phyloP scores from a whole-genome alignment of 768 basidiomycete genomes.

The Hemileccinum rubropunctum region DNA sequence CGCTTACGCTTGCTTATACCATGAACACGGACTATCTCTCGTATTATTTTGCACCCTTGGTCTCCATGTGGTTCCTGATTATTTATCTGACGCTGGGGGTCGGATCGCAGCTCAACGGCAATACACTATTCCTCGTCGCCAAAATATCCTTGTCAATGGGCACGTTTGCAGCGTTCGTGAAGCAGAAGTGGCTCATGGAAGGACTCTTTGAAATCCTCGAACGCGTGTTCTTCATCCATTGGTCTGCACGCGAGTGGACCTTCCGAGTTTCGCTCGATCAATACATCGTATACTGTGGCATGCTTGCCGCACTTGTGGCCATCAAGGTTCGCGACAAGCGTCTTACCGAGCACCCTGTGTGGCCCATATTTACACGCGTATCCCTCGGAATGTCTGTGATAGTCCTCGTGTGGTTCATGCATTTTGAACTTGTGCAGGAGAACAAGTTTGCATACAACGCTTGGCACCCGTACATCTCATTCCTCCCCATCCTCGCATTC shows the following conservation, averaged over 20 bases:
- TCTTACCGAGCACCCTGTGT: constrained; percentile 65
- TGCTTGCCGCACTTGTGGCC: constrained; percentile 69
- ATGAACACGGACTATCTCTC: constrained; percentile 93
- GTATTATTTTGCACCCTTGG: constrained; percentile 89
- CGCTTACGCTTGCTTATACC: constrained; percentile 77
- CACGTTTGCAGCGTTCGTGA: constrained; percentile 65
- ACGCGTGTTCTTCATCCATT: constrained; percentile 68
- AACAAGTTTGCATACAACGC: constrained; percentile 84
- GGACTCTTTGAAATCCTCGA: constrained; percentile 60
- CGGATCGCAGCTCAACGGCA: constrained; percentile 73
- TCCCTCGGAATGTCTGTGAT: constrained; percentile 50
- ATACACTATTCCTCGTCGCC: constrained; percentile 57
- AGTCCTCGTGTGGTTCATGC: constrained; percentile 73
- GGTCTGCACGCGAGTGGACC: constrained; percentile 84
- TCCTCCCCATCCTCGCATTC: constrained; percentile 78
- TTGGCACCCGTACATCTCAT: constrained; percentile 82
- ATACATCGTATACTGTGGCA: constrained; percentile 86
- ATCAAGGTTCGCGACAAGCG: constrained; percentile 75
- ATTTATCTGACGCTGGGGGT: constrained; percentile 77
- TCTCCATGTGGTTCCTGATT: constrained; percentile 87
- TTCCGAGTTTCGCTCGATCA: constrained; percentile 89
- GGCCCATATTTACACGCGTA: constrained; percentile 52
- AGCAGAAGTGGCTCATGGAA: constrained; percentile 59
- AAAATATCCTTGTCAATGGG: constrained; percentile 70
- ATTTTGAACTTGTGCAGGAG: constrained; percentile 72